Evolutionary conservation across 179 eudicot genomes (phyloP).

Genomic region (Gypsophila paniculata): DNA sequence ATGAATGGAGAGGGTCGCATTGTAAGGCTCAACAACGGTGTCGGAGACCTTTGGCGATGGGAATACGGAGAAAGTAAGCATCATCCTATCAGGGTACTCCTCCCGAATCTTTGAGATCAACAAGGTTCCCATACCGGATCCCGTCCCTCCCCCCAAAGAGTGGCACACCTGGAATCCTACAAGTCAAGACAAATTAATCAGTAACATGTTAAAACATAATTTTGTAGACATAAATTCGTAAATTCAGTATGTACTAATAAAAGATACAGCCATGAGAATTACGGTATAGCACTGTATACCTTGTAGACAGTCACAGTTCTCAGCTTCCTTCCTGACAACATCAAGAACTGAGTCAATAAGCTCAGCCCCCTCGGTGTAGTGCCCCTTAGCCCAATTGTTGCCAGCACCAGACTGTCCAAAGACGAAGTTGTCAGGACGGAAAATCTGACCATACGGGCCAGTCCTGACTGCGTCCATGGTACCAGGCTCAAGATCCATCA

Average conservation of each 20-base stretch:
- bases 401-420: slow-evolving; percentile 62
- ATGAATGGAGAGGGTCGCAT: slow-evolving; percentile 75
- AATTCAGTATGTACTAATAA: no score
- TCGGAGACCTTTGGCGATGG: slow-evolving; percentile 73
- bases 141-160: slow-evolving; percentile 73
- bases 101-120: slow-evolving; percentile 66
- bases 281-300: no score
- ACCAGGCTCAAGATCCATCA: slow-evolving; percentile 73
- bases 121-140: slow-evolving; percentile 71
- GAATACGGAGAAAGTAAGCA: slow-evolving; percentile 70
- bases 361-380: slow-evolving; percentile 78
- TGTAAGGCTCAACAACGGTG: slow-evolving; percentile 77
- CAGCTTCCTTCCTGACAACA: slow-evolving; percentile 68
- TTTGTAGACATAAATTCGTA: no score
- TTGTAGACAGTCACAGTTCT: slow-evolving; percentile 68
- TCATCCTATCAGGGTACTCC: slow-evolving; percentile 67
- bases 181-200: no score
- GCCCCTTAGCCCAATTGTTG: slow-evolving; percentile 37
- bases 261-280: no score
- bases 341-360: slow-evolving; percentile 69
- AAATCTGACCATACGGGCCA: slow-evolving; percentile 54
- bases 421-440: slow-evolving; percentile 62
- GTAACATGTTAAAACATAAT: no score
- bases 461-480: slow-evolving; percentile 66
- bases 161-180: slow-evolving; percentile 79